Percentiles rank a stretch among this genome's conserved stretches.
phyloP scores from a whole-genome alignment of 495 filamentous ascomycete genomes.

The Aspergillus affinis region DNA sequence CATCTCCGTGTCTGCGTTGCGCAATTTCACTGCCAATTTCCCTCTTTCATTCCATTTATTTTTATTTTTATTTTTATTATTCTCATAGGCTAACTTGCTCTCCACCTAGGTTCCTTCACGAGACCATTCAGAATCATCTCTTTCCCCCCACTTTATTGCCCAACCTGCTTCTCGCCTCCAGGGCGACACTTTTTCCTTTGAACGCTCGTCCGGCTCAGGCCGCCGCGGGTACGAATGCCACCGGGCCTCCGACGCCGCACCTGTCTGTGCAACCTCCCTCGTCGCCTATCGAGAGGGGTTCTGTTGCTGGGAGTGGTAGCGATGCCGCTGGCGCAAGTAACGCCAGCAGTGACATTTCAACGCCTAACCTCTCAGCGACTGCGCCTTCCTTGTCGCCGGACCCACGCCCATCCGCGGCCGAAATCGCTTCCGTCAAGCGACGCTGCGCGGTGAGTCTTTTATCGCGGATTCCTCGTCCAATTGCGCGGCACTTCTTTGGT shows the following conservation, averaged over 20 bases:
- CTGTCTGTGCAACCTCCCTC: slow-evolving; percentile 30
- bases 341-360: slow-evolving; percentile 22
- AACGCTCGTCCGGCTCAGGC: slow-evolving; percentile 53
- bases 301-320: slow-evolving; percentile 7
- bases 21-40: neutral
- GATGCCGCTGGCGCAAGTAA: slow-evolving; percentile 24
- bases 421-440: slow-evolving; percentile 53
- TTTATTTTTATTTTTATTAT: slow-evolving; percentile 10
- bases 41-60: neutral
- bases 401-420: slow-evolving; percentile 31
- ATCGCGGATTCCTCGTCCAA: slow-evolving; percentile 41
- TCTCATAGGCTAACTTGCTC: slow-evolving; percentile 11
- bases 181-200: slow-evolving; percentile 76
- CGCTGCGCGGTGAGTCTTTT: slow-evolving; percentile 54
- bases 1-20: neutral
- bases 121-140: slow-evolving; percentile 63
- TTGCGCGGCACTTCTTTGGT: slow-evolving; percentile 42
- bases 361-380: slow-evolving; percentile 11
- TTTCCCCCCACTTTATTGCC: slow-evolving; percentile 68
- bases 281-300: slow-evolving; percentile 14
- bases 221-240: slow-evolving; percentile 24
- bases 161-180: slow-evolving; percentile 67
- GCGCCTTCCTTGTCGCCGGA: slow-evolving; percentile 18
- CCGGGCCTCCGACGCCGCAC: slow-evolving; percentile 28
- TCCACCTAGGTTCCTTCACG: slow-evolving; percentile 67